Conservation (phyloP, 371 early-diverging fungal species). For the Saksenaea oblongispora region DNA sequence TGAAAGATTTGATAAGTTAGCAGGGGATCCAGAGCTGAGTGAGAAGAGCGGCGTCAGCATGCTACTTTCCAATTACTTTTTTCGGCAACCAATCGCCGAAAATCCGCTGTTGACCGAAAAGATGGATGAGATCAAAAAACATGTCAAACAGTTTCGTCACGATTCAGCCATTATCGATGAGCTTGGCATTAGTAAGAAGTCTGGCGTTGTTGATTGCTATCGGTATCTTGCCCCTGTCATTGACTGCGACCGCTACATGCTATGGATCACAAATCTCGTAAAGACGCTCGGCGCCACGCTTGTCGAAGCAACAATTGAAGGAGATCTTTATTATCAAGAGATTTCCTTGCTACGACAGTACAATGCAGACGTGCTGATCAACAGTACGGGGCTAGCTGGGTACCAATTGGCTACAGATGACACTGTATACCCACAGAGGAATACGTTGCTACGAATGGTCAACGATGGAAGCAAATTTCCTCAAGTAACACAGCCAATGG, state of each 20-base stretch:
- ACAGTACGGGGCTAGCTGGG: neutral
- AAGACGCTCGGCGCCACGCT: neutral
- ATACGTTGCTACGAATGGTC: neutral
- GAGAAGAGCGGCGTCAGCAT: conserved; percentile 1
- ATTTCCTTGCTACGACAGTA: neutral
- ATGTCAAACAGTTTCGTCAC: neutral
- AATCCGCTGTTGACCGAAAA: neutral
- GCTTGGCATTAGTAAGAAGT: neutral
- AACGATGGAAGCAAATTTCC: neutral
- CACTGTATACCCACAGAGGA: neutral
- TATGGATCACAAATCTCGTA: neutral
- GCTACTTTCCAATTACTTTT: neutral
- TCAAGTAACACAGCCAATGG: neutral
- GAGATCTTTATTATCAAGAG: neutral
- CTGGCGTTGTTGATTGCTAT: neutral
- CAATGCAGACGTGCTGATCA: neutral
- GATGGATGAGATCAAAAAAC: neutral
- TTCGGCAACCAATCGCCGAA: neutral
- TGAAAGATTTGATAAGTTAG: neutral
- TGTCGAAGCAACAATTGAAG: neutral
- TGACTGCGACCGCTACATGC: neutral
- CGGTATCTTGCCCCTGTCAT: neutral
- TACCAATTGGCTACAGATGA: neutral
- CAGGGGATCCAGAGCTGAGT: neutral
- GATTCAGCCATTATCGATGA: neutral